These are phyloP conservation scores for Pythium graminicola DNA, from an alignment of 352 stramenopile genomes.

Conservation along the genomic window DNA sequence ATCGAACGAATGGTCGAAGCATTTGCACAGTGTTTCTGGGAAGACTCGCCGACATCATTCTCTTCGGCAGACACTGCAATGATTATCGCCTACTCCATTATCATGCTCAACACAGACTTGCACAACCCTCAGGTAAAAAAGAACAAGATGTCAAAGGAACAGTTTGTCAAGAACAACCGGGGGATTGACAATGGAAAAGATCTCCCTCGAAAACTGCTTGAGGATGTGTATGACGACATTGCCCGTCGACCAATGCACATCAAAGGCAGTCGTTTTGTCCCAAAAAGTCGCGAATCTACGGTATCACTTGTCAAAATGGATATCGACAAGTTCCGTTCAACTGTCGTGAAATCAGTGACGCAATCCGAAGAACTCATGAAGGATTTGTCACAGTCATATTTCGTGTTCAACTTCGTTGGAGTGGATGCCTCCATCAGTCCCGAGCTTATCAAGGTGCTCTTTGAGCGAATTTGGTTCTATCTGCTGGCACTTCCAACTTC, in stretches of 20 bases:
- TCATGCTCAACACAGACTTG: conserved; percentile 89
- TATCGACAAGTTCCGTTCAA: conserved; percentile 70
- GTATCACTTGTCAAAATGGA: conserved; percentile 47
- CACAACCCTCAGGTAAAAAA: conserved; percentile 89
- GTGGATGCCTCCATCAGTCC: conserved; percentile 85
- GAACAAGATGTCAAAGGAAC: conserved; percentile 96
- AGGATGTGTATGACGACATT: conserved; percentile 96
- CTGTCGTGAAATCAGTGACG: conserved; percentile 60
- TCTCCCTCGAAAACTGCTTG: conserved; percentile 88
- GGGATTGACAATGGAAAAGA: conserved; percentile 90
- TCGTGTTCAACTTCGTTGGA: conserved; percentile 89
- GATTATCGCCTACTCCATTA: conserved; percentile 89
- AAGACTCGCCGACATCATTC: conserved; percentile 85
- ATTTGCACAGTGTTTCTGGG: conserved; percentile 97
- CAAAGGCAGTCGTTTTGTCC: conserved; percentile 57
- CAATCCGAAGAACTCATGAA: conserved; percentile 86
- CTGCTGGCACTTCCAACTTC: conserved; percentile 84
- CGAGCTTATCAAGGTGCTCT: conserved; percentile 90
- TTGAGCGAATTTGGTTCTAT: conserved; percentile 94
- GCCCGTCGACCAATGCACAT: conserved; percentile 90
- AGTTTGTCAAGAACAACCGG: conserved; percentile 97
- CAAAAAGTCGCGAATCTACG: conserved; percentile 39
- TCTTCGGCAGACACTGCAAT: conserved; percentile 80
- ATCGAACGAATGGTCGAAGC: conserved; percentile 97
- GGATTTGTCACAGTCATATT: conserved; percentile 68